phyloP scores from a whole-genome alignment of 192 early-diverging fungal species.

The Radiomyces spectabilis region DNA sequence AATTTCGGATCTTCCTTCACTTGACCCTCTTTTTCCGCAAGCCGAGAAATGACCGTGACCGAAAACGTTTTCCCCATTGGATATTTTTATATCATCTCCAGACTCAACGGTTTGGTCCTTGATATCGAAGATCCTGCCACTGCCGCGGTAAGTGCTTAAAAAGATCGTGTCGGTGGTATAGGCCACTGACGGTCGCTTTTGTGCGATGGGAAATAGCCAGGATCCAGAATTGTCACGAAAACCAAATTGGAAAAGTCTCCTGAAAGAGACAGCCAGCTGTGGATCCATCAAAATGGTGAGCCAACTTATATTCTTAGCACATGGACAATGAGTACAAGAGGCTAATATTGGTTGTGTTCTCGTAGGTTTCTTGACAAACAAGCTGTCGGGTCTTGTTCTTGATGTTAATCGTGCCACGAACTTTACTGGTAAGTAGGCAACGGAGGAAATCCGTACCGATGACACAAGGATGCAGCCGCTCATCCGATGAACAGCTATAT shows the following conservation, averaged over 20 bases:
- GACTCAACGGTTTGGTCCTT: constrained; percentile 15
- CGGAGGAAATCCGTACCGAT: background rate
- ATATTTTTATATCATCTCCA: constrained; percentile 21
- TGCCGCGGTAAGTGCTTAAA: constrained; percentile 10
- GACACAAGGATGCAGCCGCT: no score
- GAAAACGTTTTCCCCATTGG: constrained; percentile 20
- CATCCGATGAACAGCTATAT: constrained; percentile 17
- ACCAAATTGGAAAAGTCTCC: constrained; percentile 1
- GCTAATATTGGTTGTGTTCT: background rate
- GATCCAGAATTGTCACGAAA: constrained; percentile 3
- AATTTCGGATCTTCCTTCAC: no score
- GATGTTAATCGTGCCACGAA: constrained; percentile 17
- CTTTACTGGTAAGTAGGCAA: constrained; percentile 13
- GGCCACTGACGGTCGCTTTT: no score
- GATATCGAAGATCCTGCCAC: constrained; percentile 7
- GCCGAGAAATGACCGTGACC: constrained; percentile 20
- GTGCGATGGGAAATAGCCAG: no score
- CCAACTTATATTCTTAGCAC: background rate
- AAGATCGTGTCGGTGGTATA: no score
- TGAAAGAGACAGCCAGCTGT: constrained; percentile 19
- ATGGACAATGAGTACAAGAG: no score
- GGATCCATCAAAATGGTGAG: constrained; percentile 21
- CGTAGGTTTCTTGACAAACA: constrained; percentile 26
- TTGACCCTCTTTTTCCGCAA: no score
- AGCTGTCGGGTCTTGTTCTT: constrained; percentile 17